Conservation (phyloP, 176 grass and related monocot species). For the Dendrocalamus sinicus region DNA sequence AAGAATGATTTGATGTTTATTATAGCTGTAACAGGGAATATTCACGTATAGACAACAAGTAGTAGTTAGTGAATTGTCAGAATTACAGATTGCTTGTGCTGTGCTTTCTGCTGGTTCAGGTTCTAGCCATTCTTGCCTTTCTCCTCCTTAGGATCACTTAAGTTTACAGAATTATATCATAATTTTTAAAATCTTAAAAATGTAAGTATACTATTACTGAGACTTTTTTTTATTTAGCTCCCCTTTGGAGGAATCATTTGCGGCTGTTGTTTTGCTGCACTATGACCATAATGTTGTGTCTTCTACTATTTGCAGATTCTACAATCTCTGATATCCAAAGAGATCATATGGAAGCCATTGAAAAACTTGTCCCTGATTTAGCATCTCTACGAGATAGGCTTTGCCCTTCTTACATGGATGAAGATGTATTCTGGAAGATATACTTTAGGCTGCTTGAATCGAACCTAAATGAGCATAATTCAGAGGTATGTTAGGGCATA, state of each 20-base stretch:
- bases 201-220: not conserved
- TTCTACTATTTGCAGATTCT: conserved; percentile 68
- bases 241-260: not conserved
- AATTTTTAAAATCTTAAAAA: not conserved
- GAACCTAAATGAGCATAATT: conserved; percentile 73
- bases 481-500: conserved; percentile 52
- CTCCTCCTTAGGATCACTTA: not conserved
- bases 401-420: conserved; percentile 76
- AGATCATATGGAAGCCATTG: conserved; percentile 67
- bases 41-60: not conserved
- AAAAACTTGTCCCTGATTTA: conserved; percentile 71
- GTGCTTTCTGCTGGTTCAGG: not conserved
- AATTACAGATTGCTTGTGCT: not conserved
- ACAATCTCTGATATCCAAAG: conserved; percentile 69
- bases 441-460: conserved; percentile 83
- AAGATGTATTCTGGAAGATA: conserved; percentile 83
- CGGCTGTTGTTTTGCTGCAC: not conserved
- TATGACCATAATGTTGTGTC: not conserved
- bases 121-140: not conserved
- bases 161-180: not conserved
- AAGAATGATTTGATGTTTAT: not conserved
- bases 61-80: not conserved
- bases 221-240: not conserved
- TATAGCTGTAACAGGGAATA: not conserved
- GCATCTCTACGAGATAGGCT: conserved; percentile 61